A percentile compares a stretch with the other conserved stretches of the same genome.
Conservation (phyloP, 2,329 filamentous ascomycete genomes). For the Penicillium brasilianum region DNA sequence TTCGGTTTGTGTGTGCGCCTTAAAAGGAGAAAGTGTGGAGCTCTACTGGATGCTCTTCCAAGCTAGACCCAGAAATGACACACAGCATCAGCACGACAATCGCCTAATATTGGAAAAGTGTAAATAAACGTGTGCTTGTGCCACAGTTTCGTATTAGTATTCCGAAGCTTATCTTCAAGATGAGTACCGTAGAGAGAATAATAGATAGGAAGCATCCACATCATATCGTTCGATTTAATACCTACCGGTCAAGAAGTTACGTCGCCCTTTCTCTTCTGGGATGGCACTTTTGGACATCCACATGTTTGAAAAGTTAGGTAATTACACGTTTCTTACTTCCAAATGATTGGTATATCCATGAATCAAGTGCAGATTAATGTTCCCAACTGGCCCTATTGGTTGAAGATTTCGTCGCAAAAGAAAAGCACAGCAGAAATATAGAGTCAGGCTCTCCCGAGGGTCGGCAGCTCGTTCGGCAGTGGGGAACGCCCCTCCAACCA, state of each 20-base stretch:
- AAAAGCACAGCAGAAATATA: neutral
- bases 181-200: no score
- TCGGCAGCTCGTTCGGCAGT: slow-evolving; percentile 9
- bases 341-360: neutral
- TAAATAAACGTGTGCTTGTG: no score
- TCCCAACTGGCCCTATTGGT: neutral
- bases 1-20: no score
- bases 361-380: neutral
- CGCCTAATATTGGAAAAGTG: no score
- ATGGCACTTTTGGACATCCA: neutral
- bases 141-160: no score
- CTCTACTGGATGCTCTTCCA: no score
- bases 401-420: neutral
- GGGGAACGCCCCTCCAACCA: neutral
- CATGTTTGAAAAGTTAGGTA: neutral
- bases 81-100: no score
- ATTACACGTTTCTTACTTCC: neutral
- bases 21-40: no score
- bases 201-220: no score
- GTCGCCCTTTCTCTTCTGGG: neutral
- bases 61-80: no score
- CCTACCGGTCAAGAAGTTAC: neutral
- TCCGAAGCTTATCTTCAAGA: no score
- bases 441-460: slow-evolving; percentile 3
- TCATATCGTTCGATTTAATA: neutral